Evolutionary conservation across 1,284 basidiomycete genomes (phyloP).

Genomic region (Thecaphora thlaspeos): DNA sequence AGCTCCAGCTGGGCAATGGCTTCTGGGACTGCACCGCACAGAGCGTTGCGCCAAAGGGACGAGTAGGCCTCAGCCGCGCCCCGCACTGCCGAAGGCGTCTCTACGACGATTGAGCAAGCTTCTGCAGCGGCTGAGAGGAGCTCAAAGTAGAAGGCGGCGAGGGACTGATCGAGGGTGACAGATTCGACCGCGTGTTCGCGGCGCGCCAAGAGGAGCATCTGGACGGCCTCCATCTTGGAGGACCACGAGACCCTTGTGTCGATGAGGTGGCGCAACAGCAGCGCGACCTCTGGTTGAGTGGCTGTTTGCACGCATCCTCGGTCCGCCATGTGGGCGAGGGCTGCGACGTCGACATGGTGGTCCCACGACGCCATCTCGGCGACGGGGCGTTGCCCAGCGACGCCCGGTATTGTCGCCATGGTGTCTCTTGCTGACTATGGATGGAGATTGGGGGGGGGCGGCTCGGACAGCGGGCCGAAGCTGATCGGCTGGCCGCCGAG

Average conservation of each 20-base stretch:
- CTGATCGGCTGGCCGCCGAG: no score
- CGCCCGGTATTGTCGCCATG: no score
- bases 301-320: background rate
- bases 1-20: conserved; percentile 30
- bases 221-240: conserved; percentile 26
- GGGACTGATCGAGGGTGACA: conserved; percentile 28
- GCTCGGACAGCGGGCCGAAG: no score
- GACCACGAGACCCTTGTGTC: conserved; percentile 17
- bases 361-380: conserved; percentile 20
- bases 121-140: conserved; percentile 26
- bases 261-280: conserved; percentile 23
- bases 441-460: no score
- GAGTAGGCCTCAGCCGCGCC: conserved; percentile 18
- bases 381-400: no score
- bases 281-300: conserved; percentile 26
- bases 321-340: background rate
- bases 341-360: conserved; percentile 17
- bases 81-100: conserved; percentile 15
- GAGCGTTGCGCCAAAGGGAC: conserved; percentile 25
- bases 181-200: conserved; percentile 16
- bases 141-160: conserved; percentile 32
- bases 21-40: conserved; percentile 33
- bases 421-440: background rate
- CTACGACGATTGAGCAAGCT: conserved; percentile 23
- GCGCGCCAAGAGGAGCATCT: conserved; percentile 26